These are phyloP conservation scores for Hanseniaspora valbyensis DNA, from an alignment of 805 yeast species.

Conservation along the genomic window DNA sequence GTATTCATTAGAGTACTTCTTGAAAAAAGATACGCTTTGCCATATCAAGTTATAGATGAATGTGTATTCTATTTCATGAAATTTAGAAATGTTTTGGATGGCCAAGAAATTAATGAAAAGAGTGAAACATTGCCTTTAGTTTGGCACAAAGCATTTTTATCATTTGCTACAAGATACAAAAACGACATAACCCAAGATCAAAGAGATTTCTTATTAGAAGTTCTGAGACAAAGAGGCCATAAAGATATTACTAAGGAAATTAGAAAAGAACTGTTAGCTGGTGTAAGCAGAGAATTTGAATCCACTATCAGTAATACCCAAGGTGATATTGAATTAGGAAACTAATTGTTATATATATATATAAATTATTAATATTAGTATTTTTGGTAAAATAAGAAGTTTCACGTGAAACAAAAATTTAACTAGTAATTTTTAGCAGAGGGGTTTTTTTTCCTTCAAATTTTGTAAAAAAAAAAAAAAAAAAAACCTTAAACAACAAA, in stretches of 20 bases:
- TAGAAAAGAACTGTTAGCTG: constrained; percentile 84
- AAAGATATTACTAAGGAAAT: constrained; percentile 85
- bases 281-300: constrained; percentile 49
- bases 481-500: too few species aligned
- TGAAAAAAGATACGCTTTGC: constrained; percentile 92
- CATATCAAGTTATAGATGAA: constrained; percentile 91
- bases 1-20: constrained; percentile 80
- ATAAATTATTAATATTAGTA: background rate
- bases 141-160: constrained; percentile 93
- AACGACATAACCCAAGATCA: constrained; percentile 98
- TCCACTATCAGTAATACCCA: constrained; percentile 21
- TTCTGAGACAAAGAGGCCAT: constrained; percentile 82
- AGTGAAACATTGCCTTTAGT: constrained; percentile 65
- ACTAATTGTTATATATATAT: background rate
- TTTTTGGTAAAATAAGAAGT: too few species aligned
- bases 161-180: constrained; percentile 91
- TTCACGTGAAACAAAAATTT: too few species aligned
- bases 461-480: too few species aligned
- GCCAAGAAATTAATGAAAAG: constrained; percentile 33
- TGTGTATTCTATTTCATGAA: constrained; percentile 88
- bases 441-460: too few species aligned
- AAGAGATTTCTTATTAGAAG: constrained; percentile 84
- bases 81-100: constrained; percentile 53
- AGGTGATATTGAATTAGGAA: constrained; percentile 11
- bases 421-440: too few species aligned